A percentile compares a stretch with the other conserved stretches of the same genome.
These are phyloP conservation scores for Verbascum thapsus DNA, from an alignment of 257 asterid genomes.

Conservation along the genomic window DNA sequence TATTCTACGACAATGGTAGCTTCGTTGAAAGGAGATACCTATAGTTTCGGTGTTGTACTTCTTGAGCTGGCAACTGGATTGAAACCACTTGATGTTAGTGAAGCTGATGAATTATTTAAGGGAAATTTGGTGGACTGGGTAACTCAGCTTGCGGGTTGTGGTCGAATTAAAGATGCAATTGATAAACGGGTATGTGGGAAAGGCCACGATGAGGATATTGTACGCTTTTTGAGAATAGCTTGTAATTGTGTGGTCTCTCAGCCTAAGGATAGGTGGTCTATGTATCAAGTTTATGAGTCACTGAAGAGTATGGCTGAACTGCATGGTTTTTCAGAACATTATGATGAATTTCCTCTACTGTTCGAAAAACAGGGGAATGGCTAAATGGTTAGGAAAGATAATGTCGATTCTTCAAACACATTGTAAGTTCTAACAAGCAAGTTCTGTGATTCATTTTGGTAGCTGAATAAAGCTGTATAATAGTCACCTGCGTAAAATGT, in stretches of 20 bases:
- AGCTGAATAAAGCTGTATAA: no score
- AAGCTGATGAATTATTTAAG: constrained; percentile 57
- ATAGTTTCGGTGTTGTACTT: constrained; percentile 73
- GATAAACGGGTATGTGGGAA: constrained; percentile 57
- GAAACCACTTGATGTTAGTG: constrained; percentile 66
- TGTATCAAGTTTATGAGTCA: constrained; percentile 78
- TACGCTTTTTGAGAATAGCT: constrained; percentile 69
- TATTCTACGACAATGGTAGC: constrained; percentile 59
- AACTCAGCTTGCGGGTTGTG: constrained; percentile 52
- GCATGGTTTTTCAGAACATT: constrained; percentile 65
- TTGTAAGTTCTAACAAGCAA: constrained; percentile 40
- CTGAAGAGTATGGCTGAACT: constrained; percentile 71
- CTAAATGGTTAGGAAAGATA: constrained; percentile 8
- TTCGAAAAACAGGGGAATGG: constrained; percentile 55
- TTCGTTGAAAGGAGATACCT: constrained; percentile 63
- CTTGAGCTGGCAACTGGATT: constrained; percentile 76
- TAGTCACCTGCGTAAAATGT: no score
- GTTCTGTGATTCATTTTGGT: constrained; percentile 29
- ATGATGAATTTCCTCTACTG: constrained; percentile 78
- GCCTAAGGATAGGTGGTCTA: constrained; percentile 75
- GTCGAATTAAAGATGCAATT: constrained; percentile 68
- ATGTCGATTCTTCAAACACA: constrained; percentile 32
- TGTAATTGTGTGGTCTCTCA: constrained; percentile 64
- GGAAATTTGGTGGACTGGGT: constrained; percentile 91
- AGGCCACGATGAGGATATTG: constrained; percentile 80